Percentiles rank a stretch among this genome's conserved stretches.
Conservation (phyloP, 495 filamentous ascomycete species). For the Opeltia flavorubescens region DNA sequence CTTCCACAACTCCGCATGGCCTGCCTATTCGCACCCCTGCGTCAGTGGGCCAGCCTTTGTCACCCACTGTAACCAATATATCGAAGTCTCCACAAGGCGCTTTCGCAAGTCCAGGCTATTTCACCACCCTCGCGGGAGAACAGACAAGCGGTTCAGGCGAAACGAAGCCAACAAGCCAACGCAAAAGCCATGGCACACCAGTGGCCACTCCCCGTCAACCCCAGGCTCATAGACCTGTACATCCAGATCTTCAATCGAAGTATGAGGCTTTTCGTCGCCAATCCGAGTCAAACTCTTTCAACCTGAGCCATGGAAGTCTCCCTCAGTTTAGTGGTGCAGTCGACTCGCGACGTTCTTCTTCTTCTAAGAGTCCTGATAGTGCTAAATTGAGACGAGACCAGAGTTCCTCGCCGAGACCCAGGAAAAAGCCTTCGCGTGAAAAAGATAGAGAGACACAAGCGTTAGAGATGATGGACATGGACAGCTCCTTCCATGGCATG, state of each 20-base stretch:
- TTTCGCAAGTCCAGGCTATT: conserved; percentile 65
- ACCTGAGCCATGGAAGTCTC: conserved; percentile 27
- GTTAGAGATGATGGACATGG: conserved; percentile 3
- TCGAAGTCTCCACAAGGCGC: not conserved
- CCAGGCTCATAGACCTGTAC: conserved; percentile 55
- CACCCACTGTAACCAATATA: conserved; percentile 18
- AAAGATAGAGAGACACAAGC: not conserved
- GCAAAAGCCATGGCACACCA: conserved; percentile 58
- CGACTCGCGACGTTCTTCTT: not conserved
- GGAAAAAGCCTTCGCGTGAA: conserved; percentile 9
- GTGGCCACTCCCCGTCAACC: conserved; percentile 50
- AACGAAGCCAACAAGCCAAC: conserved; percentile 38
- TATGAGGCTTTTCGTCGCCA: conserved; percentile 63
- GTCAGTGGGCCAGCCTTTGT: conserved; percentile 31
- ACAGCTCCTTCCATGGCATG: conserved; percentile 6
- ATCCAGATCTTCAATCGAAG: conserved; percentile 58
- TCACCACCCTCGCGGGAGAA: conserved; percentile 58
- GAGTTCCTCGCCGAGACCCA: conserved; percentile 13
- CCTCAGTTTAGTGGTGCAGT: conserved; percentile 26
- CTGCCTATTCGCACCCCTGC: conserved; percentile 20
- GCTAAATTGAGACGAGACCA: not conserved
- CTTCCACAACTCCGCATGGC: conserved; percentile 17
- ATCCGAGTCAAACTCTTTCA: conserved; percentile 48
- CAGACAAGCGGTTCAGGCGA: conserved; percentile 41
- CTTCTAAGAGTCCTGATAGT: conserved; percentile 1